phyloP scores from a whole-genome alignment of 345 rosid genomes.

The Salix brachista region DNA sequence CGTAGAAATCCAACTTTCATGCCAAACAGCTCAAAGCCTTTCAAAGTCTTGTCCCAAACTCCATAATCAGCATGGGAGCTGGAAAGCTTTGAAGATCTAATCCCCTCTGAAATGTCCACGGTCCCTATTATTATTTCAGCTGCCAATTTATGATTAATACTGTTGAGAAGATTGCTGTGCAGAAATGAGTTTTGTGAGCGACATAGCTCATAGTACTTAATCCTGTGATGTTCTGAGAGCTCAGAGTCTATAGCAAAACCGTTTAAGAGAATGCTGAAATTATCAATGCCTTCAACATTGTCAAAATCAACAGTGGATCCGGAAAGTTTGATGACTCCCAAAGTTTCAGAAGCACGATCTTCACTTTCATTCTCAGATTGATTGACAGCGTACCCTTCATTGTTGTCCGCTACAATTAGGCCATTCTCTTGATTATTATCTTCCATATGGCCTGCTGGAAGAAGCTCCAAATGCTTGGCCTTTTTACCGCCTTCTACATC shows the following conservation, averaged over 20 bases:
- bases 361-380: constrained; percentile 8
- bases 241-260: constrained; percentile 31
- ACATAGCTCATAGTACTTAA: constrained; percentile 41
- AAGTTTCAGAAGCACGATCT: constrained; percentile 4
- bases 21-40: constrained; percentile 51
- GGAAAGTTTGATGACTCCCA: constrained; percentile 13
- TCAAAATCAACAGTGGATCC: constrained; percentile 21
- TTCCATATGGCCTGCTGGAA: constrained; percentile 7
- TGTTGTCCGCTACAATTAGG: constrained; percentile 4
- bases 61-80: constrained; percentile 30
- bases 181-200: constrained; percentile 36
- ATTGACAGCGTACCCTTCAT: not conserved
- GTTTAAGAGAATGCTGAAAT: constrained; percentile 29
- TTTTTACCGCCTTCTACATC: constrained; percentile 2
- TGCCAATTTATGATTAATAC: constrained; percentile 41
- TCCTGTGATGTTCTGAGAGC: constrained; percentile 30
- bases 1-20: constrained; percentile 43
- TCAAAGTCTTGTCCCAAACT: constrained; percentile 43
- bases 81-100: constrained; percentile 32
- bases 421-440: constrained; percentile 18
- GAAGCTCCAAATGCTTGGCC: constrained; percentile 4
- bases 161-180: constrained; percentile 38
- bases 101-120: constrained; percentile 43
- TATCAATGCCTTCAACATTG: constrained; percentile 21
- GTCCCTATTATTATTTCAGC: constrained; percentile 47